These are phyloP conservation scores for Lomentospora prolificans DNA, from an alignment of 2,329 filamentous ascomycete species.

Conservation along the genomic window DNA sequence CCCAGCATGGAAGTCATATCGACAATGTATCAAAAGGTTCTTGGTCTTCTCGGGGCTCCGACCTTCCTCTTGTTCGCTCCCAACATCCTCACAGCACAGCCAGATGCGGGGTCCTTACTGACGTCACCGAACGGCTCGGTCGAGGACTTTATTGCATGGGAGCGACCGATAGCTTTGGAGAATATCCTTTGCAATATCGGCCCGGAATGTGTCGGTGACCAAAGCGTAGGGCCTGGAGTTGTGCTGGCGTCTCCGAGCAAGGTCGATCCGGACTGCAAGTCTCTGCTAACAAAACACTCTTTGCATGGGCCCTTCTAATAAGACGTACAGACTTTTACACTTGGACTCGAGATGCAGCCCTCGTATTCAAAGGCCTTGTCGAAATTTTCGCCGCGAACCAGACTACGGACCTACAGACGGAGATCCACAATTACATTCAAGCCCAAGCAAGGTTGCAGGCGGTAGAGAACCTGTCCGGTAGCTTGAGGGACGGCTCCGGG, in stretches of 20 bases:
- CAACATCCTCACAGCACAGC: background rate
- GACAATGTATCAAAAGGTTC: background rate
- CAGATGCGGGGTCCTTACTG: background rate
- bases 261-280: constrained; percentile 41
- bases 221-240: constrained; percentile 36
- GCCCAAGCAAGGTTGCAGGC: constrained; percentile 57
- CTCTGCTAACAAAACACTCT: no score
- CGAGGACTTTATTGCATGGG: background rate
- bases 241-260: constrained; percentile 50
- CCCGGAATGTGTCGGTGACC: constrained; percentile 36
- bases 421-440: constrained; percentile 58
- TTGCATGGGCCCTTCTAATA: no score
- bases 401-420: constrained; percentile 44
- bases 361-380: constrained; percentile 59
- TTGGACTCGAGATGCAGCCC: constrained; percentile 66
- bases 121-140: background rate
- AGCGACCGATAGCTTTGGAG: background rate
- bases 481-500: constrained; percentile 34
- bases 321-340: constrained; percentile 69
- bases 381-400: constrained; percentile 47
- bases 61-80: background rate
- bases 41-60: background rate
- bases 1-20: background rate
- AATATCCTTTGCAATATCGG: constrained; percentile 39
- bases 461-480: constrained; percentile 60